Evolutionary conservation across 2,329 filamentous ascomycete genomes (phyloP).

Genomic region (Fusarium sororula): DNA sequence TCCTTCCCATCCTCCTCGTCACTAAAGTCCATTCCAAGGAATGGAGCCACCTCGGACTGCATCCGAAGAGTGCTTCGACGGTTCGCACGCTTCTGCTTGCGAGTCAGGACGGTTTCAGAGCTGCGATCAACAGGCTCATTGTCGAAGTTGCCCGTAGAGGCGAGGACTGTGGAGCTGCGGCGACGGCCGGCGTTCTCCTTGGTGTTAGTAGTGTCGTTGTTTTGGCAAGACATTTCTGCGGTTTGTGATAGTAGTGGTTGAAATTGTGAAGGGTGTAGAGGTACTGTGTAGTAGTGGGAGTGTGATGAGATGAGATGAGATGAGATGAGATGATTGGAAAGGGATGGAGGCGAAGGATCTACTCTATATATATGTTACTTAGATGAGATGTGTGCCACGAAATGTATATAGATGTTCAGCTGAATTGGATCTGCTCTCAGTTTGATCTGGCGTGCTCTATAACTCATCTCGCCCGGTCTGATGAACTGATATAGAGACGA

Average conservation of each 20-base stretch:
- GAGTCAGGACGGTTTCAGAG: fast-evolving
- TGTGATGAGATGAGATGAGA: background rate
- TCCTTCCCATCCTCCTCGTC: background rate
- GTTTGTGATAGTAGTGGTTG: no score
- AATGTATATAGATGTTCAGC: background rate
- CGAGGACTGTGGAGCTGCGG: background rate
- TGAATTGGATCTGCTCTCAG: fast-evolving
- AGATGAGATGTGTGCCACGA: background rate
- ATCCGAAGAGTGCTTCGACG: background rate
- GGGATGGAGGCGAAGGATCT: fast-evolving
- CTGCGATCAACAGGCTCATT: background rate
- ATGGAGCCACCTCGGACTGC: background rate
- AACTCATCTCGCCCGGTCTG: background rate
- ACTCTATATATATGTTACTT: background rate
- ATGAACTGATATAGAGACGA: no score
- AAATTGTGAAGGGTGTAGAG: background rate
- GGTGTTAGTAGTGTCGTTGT: background rate
- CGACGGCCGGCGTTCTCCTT: background rate
- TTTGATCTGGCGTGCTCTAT: no score
- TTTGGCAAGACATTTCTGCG: background rate
- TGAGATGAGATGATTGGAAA: background rate
- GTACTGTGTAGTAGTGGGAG: background rate
- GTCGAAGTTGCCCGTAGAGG: background rate
- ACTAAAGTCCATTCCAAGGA: background rate
- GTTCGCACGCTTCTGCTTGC: background rate